Percentiles rank a stretch among this genome's conserved stretches.
These are phyloP conservation scores for Alternaria incomplexa DNA, from an alignment of 2,329 filamentous ascomycete species.

Conservation along the genomic window DNA sequence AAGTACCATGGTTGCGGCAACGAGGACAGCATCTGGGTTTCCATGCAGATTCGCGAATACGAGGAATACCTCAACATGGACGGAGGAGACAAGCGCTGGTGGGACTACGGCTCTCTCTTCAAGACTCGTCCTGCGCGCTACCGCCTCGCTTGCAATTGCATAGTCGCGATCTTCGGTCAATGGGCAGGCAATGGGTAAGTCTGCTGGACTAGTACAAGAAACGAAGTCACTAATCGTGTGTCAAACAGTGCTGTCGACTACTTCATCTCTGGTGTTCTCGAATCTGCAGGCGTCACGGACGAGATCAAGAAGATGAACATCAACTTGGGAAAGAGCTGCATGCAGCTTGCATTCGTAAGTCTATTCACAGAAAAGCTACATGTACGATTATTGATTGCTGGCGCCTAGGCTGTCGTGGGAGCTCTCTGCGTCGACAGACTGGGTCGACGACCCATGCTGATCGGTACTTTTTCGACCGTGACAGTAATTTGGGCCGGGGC, in stretches of 20 bases:
- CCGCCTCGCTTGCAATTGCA: constrained; percentile 57
- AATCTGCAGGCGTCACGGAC: constrained; percentile 43
- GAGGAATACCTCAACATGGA: constrained; percentile 62
- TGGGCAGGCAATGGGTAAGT: constrained; percentile 49
- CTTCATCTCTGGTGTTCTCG: constrained; percentile 43
- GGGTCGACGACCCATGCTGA: constrained; percentile 42
- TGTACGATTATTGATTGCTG: neutral
- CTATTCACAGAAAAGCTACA: no score
- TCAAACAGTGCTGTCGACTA: constrained; percentile 32
- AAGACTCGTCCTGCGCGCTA: constrained; percentile 57
- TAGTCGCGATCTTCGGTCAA: constrained; percentile 59
- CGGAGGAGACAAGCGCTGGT: constrained; percentile 63
- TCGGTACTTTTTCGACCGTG: constrained; percentile 29
- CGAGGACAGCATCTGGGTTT: constrained; percentile 31
- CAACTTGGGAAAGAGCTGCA: constrained; percentile 44
- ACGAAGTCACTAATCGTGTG: neutral
- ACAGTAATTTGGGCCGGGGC: constrained; percentile 37
- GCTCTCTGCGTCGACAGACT: constrained; percentile 43
- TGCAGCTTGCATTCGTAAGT: constrained; percentile 41
- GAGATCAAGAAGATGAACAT: constrained; percentile 44
- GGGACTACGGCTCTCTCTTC: constrained; percentile 61
- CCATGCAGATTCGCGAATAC: constrained; percentile 44
- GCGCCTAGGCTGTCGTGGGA: constrained; percentile 36
- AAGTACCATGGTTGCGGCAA: constrained; percentile 60
- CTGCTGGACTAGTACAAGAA: neutral